Evolutionary conservation across 2,329 filamentous ascomycete genomes (phyloP).

Genomic region (Coleophoma eucalyptorum): DNA sequence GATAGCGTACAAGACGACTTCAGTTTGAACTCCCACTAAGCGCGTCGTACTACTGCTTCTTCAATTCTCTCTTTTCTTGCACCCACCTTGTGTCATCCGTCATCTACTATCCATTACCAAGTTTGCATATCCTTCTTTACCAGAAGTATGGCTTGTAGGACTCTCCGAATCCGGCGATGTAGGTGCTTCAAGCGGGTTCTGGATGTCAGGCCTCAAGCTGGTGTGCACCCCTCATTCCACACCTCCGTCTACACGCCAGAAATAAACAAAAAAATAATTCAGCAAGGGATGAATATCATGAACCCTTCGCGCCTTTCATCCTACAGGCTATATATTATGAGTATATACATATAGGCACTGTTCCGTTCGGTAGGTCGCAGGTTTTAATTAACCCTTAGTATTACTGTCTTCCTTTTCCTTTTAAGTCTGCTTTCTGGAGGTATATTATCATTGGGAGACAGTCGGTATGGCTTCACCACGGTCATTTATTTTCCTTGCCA

Average conservation of each 20-base stretch:
- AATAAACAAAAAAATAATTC: not conserved
- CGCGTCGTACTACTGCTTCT: too few species aligned
- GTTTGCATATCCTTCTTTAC: too few species aligned
- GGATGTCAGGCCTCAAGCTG: too few species aligned
- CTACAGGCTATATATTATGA: not conserved
- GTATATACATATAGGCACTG: not conserved
- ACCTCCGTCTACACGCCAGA: not conserved
- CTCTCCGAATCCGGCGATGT: not conserved
- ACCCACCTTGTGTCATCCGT: too few species aligned
- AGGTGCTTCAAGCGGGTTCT: not conserved
- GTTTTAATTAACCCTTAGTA: too few species aligned
- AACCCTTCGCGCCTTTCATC: not conserved
- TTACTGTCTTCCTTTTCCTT: not conserved
- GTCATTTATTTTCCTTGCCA: conserved; percentile 2
- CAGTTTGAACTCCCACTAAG: too few species aligned
- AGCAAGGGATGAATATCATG: not conserved
- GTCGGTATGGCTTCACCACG: not conserved
- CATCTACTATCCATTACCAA: too few species aligned
- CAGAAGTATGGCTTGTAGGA: too few species aligned
- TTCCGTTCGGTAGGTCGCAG: not conserved
- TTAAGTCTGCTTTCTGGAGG: not conserved
- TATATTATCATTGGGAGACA: not conserved
- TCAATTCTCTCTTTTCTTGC: too few species aligned
- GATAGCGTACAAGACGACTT: not conserved
- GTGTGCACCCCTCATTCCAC: not conserved